phyloP scores from a whole-genome alignment of 2,329 filamentous ascomycete species.

The Botrytis squamosa region DNA sequence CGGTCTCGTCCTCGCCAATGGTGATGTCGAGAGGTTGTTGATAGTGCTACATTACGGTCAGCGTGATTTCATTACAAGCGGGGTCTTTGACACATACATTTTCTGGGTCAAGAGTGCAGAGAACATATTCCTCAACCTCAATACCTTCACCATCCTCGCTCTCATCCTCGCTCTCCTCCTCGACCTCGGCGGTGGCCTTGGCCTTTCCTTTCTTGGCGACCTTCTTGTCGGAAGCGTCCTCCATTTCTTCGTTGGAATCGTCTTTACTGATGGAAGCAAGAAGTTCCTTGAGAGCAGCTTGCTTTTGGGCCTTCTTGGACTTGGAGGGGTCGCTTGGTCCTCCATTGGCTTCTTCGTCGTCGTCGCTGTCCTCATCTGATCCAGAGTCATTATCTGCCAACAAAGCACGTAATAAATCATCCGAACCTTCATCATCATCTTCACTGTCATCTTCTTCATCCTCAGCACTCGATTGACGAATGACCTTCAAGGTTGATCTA shows the following conservation, averaged over 20 bases:
- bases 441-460: slow-evolving; percentile 60
- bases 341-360: slow-evolving; percentile 75
- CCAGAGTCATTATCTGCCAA: slow-evolving; percentile 56
- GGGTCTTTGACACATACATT: slow-evolving; percentile 59
- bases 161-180: slow-evolving; percentile 50
- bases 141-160: slow-evolving; percentile 61
- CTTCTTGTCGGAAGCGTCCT: slow-evolving; percentile 62
- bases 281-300: slow-evolving; percentile 74
- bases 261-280: slow-evolving; percentile 63
- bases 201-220: slow-evolving; percentile 69
- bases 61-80: slow-evolving; percentile 16
- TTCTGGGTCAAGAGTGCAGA: slow-evolving; percentile 93
- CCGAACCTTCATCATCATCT: slow-evolving; percentile 47
- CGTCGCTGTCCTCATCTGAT: slow-evolving; percentile 46
- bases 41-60: slow-evolving; percentile 65
- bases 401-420: slow-evolving; percentile 47
- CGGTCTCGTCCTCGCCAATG: slow-evolving; percentile 80
- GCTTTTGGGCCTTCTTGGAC: slow-evolving; percentile 81
- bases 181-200: slow-evolving; percentile 57
- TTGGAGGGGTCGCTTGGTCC: slow-evolving; percentile 90
- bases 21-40: slow-evolving; percentile 95
- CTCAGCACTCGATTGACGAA: slow-evolving; percentile 69
- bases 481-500: slow-evolving; percentile 86
- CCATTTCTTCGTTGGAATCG: slow-evolving; percentile 70
- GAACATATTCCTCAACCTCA: slow-evolving; percentile 82